Percentiles rank a stretch among this genome's conserved stretches.
Evolutionary conservation across 1,284 basidiomycete genomes (phyloP).

Genomic region (Malassezia cuniculi): DNA sequence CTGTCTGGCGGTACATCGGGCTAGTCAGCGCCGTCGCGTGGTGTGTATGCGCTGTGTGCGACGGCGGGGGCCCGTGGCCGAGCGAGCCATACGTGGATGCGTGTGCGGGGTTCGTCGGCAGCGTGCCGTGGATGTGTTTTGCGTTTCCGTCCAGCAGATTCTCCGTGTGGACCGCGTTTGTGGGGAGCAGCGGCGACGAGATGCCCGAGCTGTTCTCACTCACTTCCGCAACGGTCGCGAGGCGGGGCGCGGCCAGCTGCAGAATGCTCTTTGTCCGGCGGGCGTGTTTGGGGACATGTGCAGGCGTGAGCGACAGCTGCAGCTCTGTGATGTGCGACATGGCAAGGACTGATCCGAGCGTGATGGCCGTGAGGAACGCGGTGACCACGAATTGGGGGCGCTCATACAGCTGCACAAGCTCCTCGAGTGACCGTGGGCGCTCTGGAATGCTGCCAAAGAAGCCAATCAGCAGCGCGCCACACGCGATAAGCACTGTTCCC

Average conservation of each 20-base stretch:
- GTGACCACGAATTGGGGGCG: conserved; percentile 66
- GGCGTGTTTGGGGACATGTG: conserved; percentile 13
- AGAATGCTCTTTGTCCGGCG: conserved; percentile 7
- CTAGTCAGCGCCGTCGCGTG: neutral
- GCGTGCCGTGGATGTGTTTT: conserved; percentile 9
- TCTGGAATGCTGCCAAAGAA: conserved; percentile 87
- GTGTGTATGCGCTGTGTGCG: too few relatives aligned
- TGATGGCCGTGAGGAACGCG: conserved; percentile 54
- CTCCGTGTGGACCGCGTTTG: neutral
- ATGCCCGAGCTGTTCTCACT: conserved; percentile 41
- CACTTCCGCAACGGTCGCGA: conserved; percentile 42
- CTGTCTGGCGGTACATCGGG: conserved; percentile 46
- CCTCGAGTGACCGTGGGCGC: conserved; percentile 72
- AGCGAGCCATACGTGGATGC: neutral
- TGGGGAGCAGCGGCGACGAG: conserved; percentile 23
- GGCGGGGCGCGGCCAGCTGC: conserved; percentile 28
- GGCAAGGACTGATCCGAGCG: conserved; percentile 51
- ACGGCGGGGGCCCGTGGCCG: too few relatives aligned
- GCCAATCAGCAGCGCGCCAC: conserved; percentile 77
- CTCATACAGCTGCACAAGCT: conserved; percentile 65
- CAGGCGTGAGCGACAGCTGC: conserved; percentile 26
- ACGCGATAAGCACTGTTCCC: conserved; percentile 61
- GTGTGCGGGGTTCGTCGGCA: neutral
- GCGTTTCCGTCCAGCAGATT: neutral
- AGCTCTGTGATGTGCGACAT: conserved; percentile 38